Conservation (phyloP, 106 monocot species). For the Dactylorhiza incarnata region DNA sequence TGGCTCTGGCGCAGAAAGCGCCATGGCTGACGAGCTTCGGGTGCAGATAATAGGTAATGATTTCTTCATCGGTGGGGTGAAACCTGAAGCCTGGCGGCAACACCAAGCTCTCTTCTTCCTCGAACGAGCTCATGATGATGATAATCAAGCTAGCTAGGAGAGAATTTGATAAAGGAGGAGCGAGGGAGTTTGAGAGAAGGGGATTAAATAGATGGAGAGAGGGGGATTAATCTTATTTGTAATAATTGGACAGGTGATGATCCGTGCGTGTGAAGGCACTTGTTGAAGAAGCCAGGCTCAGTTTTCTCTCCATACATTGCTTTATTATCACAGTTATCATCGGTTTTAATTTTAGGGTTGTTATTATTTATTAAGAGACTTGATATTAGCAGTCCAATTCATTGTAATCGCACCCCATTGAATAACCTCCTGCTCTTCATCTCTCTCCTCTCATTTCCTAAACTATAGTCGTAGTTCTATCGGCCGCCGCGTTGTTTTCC, state of each 20-base stretch:
- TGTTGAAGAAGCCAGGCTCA: neutral
- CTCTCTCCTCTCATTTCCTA: too few relatives aligned
- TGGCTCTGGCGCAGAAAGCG: conserved; percentile 2
- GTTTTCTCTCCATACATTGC: neutral
- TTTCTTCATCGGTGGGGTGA: conserved; percentile 7
- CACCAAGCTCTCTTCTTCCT: neutral
- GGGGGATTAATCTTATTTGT: neutral
- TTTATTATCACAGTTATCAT: neutral
- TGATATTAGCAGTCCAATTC: too few relatives aligned
- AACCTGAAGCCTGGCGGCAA: conserved; percentile 9
- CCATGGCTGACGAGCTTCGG: conserved; percentile 12
- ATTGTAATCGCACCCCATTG: too few relatives aligned
- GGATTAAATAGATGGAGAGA: conserved; percentile 2
- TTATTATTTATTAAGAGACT: neutral
- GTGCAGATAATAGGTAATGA: neutral
- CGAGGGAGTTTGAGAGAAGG: neutral
- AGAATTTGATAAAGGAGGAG: neutral
- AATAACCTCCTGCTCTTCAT: neutral
- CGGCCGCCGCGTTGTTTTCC: too few relatives aligned
- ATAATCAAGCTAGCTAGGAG: too few relatives aligned
- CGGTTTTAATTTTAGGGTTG: neutral
- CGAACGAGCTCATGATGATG: neutral
- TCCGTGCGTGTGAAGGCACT: conserved; percentile 8
- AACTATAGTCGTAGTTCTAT: too few relatives aligned
- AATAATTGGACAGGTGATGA: neutral